Percentiles rank a stretch among this genome's conserved stretches.
phyloP scores from a whole-genome alignment of 2,329 filamentous ascomycete species.

The Geosmithia putterillii region DNA sequence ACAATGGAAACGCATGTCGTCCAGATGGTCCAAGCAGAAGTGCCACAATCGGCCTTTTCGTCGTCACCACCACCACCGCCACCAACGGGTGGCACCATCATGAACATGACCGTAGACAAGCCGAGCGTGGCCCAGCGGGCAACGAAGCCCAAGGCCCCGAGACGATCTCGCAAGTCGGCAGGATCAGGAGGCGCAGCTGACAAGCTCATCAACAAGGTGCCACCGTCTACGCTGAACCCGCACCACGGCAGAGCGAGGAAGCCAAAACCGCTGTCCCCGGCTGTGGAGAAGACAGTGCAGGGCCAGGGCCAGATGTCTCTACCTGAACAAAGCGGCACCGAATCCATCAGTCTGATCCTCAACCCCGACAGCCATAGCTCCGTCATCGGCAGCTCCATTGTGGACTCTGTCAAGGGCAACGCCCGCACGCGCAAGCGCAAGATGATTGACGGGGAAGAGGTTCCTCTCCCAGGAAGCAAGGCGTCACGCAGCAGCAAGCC shows the following conservation, averaged over 20 bases:
- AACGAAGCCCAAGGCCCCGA: conserved; percentile 14
- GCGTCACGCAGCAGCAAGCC: background rate
- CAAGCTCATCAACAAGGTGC: conserved; percentile 1
- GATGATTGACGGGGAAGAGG: conserved; percentile 25
- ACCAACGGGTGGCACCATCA: background rate
- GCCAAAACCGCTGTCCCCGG: background rate
- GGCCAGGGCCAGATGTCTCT: background rate
- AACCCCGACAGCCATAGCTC: conserved; percentile 40
- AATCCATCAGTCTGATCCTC: conserved; percentile 28
- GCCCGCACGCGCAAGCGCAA: conserved; percentile 34
- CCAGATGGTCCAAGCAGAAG: background rate
- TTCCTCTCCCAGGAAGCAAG: background rate
- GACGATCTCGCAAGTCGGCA: conserved; percentile 25
- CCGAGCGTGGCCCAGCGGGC: background rate
- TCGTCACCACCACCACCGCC: too few relatives aligned
- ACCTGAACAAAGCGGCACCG: background rate
- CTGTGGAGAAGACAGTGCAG: background rate
- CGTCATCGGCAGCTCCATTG: conserved; percentile 35
- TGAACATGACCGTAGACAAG: conserved; percentile 1
- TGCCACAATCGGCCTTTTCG: too few relatives aligned
- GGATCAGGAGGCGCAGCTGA: conserved; percentile 17
- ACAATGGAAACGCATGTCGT: background rate
- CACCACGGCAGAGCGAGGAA: conserved; percentile 19
- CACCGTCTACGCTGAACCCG: conserved; percentile 18
- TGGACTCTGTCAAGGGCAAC: conserved; percentile 36